Base-by-base conservation (phyloP, 306 rosid genomes). In the Rosa rugosa region DNA sequence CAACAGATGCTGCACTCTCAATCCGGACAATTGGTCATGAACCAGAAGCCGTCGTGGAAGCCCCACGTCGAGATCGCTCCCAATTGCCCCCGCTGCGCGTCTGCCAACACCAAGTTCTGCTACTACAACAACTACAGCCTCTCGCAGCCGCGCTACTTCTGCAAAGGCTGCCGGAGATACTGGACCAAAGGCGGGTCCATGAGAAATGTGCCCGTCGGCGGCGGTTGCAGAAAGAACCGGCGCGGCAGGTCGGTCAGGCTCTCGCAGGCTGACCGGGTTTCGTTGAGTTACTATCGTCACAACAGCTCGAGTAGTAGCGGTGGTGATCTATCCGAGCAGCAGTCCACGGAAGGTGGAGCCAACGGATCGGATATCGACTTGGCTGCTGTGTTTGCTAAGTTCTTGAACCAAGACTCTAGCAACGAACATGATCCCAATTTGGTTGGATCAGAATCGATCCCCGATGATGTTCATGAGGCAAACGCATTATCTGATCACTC, bases 181-280 rank as follows among this genome's bases (percentile, higher is more conserved):
- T 94, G 99, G 99, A 94, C 99, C 69, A 94, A 88, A 86, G 99
- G 98, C 0, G 99, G 99, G 5, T 92, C 94, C 54, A 77, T 94
- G 17, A 88, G 97, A 2, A 94, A 92, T 71, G 91, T 94, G 8
- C 99, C 98, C 0, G 87, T 92, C 5, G 97, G 97, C 0, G 97
- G 97, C 0, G 97, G 97, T 2, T 86, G 89, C 62, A 89, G 97
- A 4, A 94, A 89, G 70, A 85, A 57, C 31, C 93, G 95, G 69
- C 93, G 93, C 0, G 47, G 80, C 8, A 87, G 80, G 75, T 56
- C 85, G 13, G 36, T 51, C 0, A 80, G 79, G 6, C 68, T 77
- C 38, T 25, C 59, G 0, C 81, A 69, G 10, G 23, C 9, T 9
- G 83, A 78, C 0, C 71, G 64, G 10, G 67, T 4, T n/a, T 71